phyloP scores from a whole-genome alignment of 768 basidiomycete species.

The Omphalotus guepiniiformis region DNA sequence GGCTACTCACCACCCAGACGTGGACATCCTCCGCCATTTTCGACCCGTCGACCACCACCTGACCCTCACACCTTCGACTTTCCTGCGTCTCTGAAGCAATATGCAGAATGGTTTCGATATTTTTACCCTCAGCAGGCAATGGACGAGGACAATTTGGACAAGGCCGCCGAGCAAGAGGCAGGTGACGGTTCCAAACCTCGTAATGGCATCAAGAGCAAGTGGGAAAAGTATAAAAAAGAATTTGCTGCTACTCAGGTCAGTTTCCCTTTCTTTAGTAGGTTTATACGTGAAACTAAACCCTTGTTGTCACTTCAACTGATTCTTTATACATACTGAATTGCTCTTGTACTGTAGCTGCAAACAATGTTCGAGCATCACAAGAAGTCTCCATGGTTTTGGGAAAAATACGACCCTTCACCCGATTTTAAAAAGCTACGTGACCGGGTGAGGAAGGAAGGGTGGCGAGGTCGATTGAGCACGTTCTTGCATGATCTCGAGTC shows the following conservation, averaged over 20 bases:
- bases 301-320: neutral
- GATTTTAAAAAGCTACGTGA: slow-evolving; percentile 69
- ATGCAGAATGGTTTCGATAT: slow-evolving; percentile 84
- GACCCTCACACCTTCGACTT: slow-evolving; percentile 83
- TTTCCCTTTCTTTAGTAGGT: slow-evolving; percentile 19
- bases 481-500: slow-evolving; percentile 80
- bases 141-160: slow-evolving; percentile 82
- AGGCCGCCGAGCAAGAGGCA: slow-evolving; percentile 79
- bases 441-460: slow-evolving; percentile 80
- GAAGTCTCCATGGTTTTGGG: slow-evolving; percentile 95
- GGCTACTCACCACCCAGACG: slow-evolving; percentile 66
- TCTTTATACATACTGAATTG: slow-evolving; percentile 6
- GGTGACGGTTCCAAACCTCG: slow-evolving; percentile 80
- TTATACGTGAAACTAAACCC: slow-evolving; percentile 4
- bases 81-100: slow-evolving; percentile 78
- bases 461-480: slow-evolving; percentile 66
- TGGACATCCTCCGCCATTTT: slow-evolving; percentile 44
- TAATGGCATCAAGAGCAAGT: slow-evolving; percentile 76
- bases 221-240: slow-evolving; percentile 94
- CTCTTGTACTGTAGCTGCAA: slow-evolving; percentile 70
- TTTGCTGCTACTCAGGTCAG: slow-evolving; percentile 85
- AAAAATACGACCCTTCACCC: slow-evolving; percentile 84
- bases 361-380: slow-evolving; percentile 94
- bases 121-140: slow-evolving; percentile 69
- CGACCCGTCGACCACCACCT: slow-evolving; percentile 59